phyloP scores from a whole-genome alignment of 164 flowering plant species.

The Stephania japonica region DNA sequence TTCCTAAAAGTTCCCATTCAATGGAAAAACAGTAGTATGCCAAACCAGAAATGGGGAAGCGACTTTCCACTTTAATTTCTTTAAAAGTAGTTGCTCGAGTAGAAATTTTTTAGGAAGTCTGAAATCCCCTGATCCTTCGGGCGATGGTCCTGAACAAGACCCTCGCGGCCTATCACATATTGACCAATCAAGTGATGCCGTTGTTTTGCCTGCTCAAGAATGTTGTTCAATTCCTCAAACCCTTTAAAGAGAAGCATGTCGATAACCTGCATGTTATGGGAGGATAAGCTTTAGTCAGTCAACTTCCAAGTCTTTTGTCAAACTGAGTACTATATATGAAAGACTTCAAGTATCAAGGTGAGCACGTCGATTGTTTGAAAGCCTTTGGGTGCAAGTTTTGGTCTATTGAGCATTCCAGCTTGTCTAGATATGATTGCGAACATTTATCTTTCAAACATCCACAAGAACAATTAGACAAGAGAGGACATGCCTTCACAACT shows the following conservation, averaged over 20 bases:
- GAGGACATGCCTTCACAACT: no score
- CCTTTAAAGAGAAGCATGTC: conserved; percentile 90
- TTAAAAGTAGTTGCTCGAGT: conserved; percentile 24
- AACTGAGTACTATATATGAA: background rate
- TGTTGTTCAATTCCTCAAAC: conserved; percentile 65
- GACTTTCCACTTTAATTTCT: background rate
- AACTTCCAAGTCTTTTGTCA: background rate
- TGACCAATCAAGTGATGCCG: conserved; percentile 93
- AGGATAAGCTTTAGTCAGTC: conserved; percentile 3
- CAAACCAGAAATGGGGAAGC: background rate
- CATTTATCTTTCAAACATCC: no score
- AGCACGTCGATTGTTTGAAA: background rate
- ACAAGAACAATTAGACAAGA: no score
- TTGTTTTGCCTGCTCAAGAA: conserved; percentile 80
- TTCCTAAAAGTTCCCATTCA: conserved; percentile 1
- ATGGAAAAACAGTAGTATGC: background rate
- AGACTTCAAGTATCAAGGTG: background rate
- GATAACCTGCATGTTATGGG: conserved; percentile 52
- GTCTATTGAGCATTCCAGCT: no score
- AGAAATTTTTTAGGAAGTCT: conserved; percentile 69
- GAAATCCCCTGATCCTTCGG: conserved; percentile 55
- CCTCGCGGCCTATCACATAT: conserved; percentile 60
- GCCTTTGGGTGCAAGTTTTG: background rate
- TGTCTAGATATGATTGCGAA: no score
- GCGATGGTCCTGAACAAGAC: conserved; percentile 50